These are phyloP conservation scores for Leonotis leonurus DNA, from an alignment of 257 asterid species.

Conservation along the genomic window DNA sequence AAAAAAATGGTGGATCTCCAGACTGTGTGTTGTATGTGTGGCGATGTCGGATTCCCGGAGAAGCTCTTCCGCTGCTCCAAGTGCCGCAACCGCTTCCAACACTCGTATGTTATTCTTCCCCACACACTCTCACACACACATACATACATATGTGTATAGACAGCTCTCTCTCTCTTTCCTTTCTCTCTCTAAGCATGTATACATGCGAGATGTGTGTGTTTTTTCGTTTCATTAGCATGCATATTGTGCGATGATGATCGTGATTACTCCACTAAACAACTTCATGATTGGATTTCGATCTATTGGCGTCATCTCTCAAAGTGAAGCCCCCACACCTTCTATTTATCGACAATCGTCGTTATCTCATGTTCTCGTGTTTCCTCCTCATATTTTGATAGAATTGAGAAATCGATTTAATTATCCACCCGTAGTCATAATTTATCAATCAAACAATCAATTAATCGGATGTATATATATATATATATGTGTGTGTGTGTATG, in stretches of 20 bases:
- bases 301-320: background rate
- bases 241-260: conserved; percentile 6
- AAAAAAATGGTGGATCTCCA: conserved; percentile 66
- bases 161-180: background rate
- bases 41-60: conserved; percentile 91
- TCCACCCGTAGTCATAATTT: no score
- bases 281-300: background rate
- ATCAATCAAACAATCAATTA: no score
- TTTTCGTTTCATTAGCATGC: background rate
- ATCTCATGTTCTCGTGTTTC: background rate
- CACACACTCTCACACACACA: no score
- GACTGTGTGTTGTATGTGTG: conserved; percentile 91
- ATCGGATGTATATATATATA: no score
- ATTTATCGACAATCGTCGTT: background rate
- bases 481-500: no score
- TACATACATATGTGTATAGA: no score
- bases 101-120: conserved; percentile 92
- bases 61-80: conserved; percentile 90
- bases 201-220: background rate
- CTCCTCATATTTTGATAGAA: background rate
- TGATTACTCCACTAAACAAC: background rate
- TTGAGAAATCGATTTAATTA: no score
- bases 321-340: background rate
- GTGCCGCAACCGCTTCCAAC: conserved; percentile 86
- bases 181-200: background rate